These are phyloP conservation scores for Artemisia argyi DNA, from an alignment of 129 eudicot species.

Conservation along the genomic window DNA sequence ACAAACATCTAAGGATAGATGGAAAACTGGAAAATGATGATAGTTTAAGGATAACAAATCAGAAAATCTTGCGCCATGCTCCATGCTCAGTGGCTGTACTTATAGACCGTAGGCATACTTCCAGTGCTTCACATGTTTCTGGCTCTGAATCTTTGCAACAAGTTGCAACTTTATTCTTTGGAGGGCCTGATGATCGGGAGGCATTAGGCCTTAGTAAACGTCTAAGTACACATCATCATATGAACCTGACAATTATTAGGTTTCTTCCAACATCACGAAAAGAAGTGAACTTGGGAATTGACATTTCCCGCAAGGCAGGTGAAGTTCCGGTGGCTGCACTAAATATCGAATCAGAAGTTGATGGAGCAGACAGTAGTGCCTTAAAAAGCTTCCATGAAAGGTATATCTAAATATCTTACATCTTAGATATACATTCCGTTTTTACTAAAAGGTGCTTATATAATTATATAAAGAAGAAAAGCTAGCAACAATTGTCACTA, in stretches of 20 bases:
- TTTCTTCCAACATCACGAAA: slow-evolving; percentile 48
- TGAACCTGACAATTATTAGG: slow-evolving; percentile 64
- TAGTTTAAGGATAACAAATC: slow-evolving; percentile 68
- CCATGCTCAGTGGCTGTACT: slow-evolving; percentile 73
- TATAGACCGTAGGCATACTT: slow-evolving; percentile 70
- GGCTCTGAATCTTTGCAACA: slow-evolving; percentile 56
- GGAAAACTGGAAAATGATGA: slow-evolving; percentile 77
- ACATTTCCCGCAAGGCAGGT: slow-evolving; percentile 46
- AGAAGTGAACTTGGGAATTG: slow-evolving; percentile 35
- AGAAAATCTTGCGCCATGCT: slow-evolving; percentile 68
- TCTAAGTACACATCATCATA: slow-evolving; percentile 64
- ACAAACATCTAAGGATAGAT: slow-evolving; percentile 87
- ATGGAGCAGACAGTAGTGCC: slow-evolving; percentile 50
- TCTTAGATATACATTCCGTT: not conserved
- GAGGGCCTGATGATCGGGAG: slow-evolving; percentile 94
- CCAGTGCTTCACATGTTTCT: slow-evolving; percentile 35
- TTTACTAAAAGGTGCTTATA: no score
- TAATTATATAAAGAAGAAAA: no score
- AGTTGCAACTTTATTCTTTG: slow-evolving; percentile 75
- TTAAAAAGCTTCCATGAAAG: slow-evolving; percentile 63
- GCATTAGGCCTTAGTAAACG: slow-evolving; percentile 84
- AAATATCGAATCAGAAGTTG: slow-evolving; percentile 47
- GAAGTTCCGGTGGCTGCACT: slow-evolving; percentile 62
- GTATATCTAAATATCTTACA: slow-evolving; percentile 28
- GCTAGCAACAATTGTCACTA: no score